Evolutionary conservation across 768 basidiomycete genomes (phyloP).

Genomic region (Omphalotus guepiniiformis): DNA sequence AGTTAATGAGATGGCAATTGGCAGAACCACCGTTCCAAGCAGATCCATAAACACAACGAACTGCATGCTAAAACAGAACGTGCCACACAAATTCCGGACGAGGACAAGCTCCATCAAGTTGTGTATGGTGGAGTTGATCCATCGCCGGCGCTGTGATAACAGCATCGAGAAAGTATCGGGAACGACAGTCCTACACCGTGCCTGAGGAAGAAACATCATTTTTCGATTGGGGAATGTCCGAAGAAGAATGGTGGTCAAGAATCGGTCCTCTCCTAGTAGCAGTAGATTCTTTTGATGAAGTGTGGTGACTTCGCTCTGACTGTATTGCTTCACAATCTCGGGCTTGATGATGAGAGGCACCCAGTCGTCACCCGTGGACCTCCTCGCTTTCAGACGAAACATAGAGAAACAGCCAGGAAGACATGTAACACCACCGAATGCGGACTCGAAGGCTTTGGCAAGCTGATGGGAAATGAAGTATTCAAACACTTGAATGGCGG

Average conservation of each 20-base stretch:
- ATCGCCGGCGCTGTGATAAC: conserved; percentile 93
- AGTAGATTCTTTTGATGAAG: conserved; percentile 98
- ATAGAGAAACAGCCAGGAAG: conserved; percentile 99
- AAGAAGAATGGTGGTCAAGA: conserved; percentile 93
- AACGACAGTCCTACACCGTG: conserved; percentile 89
- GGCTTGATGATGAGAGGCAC: conserved; percentile 95
- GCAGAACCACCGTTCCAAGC: conserved; percentile 86
- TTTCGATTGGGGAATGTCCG: conserved; percentile 98
- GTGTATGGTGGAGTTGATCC: conserved; percentile 99
- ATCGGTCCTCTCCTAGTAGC: conserved; percentile 96
- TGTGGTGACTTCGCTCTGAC: conserved; percentile 88
- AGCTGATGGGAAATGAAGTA: conserved; percentile 99
- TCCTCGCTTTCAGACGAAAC: conserved; percentile 96
- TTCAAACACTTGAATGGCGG: conserved; percentile 95
- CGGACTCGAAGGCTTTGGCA: conserved; percentile 97
- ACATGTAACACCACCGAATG: conserved; percentile 99
- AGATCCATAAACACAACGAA: conserved; percentile 99
- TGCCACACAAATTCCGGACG: conserved; percentile 95
- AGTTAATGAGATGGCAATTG: conserved; percentile 89
- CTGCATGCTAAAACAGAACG: conserved; percentile 99
- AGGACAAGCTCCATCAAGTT: conserved; percentile 98
- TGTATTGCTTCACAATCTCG: conserved; percentile 96
- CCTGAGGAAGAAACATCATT: conserved; percentile 99
- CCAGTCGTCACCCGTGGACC: conserved; percentile 89
- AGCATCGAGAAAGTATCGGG: conserved; percentile 93